Evolutionary conservation across 371 early-diverging fungal species (phyloP), one percentile per base, ranked within the genome.

Genomic region (Enterocytospora artemiae): DNA sequence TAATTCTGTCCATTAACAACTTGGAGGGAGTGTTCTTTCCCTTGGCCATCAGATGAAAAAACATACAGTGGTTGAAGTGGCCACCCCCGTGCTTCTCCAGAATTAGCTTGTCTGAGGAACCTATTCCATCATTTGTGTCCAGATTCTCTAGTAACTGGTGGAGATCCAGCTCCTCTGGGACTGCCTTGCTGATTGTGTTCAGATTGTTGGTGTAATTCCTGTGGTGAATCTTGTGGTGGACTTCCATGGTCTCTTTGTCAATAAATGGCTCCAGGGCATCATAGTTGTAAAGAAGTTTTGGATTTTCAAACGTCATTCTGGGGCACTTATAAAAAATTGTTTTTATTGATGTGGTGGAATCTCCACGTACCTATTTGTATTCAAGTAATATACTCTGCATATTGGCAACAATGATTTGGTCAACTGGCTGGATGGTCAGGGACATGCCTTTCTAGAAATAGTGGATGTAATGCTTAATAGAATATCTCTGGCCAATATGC

Each of bases 141-240:
- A 89, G 87, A 25, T 76, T 76, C 46, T 82, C 9, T 82, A 58
- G 16, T 2, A 60, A 28, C 27, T 20, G 1, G 14, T 45, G 39
- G 9, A 70, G 56, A 5, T 60, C 14, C n/a, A 24, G 7, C 24
- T 36, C 33, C 9, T 3, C 4, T 5, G 53, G 5, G 4, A 36
- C 32, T 55, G 27, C 20, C 1, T 1, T 36, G 12, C 34, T 36
- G 1, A 84, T 81, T 20, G 81, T 78, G 1, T 73, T 76, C 70
- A 87, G 70, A 61, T 79, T 81, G 54, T 73, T 81, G 32, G 87
- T 83, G 69, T 87, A 87, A 14, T 83, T 67, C 65, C 87, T 86
- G 73, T 96, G 96, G 81, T 96, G 95, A 84, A 92, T 91, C 69
- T 81, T 52, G 79, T 95, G 90, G 77, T 96, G 96, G 56, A 90